Conservation (phyloP, 257 asterid species). For the Ajuga chamaepitys region DNA sequence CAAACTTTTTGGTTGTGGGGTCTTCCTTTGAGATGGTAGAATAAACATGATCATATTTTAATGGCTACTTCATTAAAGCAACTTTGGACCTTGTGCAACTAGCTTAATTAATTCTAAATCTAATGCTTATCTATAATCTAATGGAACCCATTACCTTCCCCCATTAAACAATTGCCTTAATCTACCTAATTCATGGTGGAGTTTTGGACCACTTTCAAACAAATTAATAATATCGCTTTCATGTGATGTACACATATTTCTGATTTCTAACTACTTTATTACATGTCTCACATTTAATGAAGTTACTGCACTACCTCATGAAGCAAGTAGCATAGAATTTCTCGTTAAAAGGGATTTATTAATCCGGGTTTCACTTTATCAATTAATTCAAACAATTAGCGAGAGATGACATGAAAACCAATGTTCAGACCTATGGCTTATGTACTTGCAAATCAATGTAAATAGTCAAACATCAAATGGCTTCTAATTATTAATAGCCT, state of each 20-base stretch:
- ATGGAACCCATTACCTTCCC: slow-evolving; percentile 26
- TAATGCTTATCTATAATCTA: slow-evolving; percentile 21
- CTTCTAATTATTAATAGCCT: no score
- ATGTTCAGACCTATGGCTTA: no score
- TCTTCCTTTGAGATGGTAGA: neutral
- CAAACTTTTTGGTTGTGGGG: neutral
- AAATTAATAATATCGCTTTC: slow-evolving; percentile 18
- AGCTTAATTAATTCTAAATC: slow-evolving; percentile 11
- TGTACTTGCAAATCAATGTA: no score
- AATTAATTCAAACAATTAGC: no score
- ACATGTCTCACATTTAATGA: no score
- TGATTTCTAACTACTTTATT: no score
- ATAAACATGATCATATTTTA: neutral
- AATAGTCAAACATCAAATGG: no score
- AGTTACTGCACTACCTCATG: no score
- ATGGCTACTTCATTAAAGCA: slow-evolving; percentile 18
- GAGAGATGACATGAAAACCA: no score
- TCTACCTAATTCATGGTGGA: slow-evolving; percentile 31
- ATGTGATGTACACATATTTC: slow-evolving; percentile 26
- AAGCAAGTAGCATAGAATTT: no score
- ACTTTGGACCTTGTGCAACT: slow-evolving; percentile 22
- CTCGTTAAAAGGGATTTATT: no score
- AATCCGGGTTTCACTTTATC: no score
- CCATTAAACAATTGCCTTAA: slow-evolving; percentile 21
- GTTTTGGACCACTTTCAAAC: slow-evolving; percentile 32